Evolutionary conservation across 352 stramenopile genomes (phyloP), one percentile per base, ranked within the genome.

Genomic region (Phytophthora ohioensis): DNA sequence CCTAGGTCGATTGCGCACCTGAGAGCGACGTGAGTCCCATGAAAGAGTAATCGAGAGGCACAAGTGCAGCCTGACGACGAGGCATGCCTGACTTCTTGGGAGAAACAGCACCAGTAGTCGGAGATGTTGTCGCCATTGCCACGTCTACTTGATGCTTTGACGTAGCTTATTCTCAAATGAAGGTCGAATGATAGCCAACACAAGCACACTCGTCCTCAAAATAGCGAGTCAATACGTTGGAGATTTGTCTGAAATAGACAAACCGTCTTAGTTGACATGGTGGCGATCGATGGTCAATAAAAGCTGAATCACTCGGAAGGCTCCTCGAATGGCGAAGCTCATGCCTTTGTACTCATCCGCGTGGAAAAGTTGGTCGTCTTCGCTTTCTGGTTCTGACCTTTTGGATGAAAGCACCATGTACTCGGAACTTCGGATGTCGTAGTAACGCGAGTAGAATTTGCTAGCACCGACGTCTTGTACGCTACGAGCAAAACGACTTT

Each of bases 31-130:
- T 34, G 21, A 92, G 78, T 1, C 83, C 81, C 81, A 92, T 90
- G 71, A 92, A 92, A 8, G 85, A 92, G 53, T 85, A 92, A 64
- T 91, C 83, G 15, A 92, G 67, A 2, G 81, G 83, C 11, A 77
- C 61, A 0, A 63, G 32, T 2, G 70, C 64, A 12, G 62, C 48
- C 17, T 66, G 49, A 1, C 52, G 66, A 13, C 67, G 69, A 61
- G 65, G 55, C 52, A 65, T 60, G 4, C 45, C 59, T 6, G 57
- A 11, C 57, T 76, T 70, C 56, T 47, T 73, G 10, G 27, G 41
- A 10, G 61, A 64, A 46, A 2, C 5, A 31, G 35, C 42, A 51
- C 32, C 47, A 4, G 21, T 27, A 39, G 53, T 42, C 31, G 53
- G 55, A 38, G 66, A 51, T 4, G 43, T 30, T n/a, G 48, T 38